Evolutionary conservation across 345 rosid species (phyloP), one percentile per base, ranked within the genome.

Genomic region (Arabidopsis suecica): DNA sequence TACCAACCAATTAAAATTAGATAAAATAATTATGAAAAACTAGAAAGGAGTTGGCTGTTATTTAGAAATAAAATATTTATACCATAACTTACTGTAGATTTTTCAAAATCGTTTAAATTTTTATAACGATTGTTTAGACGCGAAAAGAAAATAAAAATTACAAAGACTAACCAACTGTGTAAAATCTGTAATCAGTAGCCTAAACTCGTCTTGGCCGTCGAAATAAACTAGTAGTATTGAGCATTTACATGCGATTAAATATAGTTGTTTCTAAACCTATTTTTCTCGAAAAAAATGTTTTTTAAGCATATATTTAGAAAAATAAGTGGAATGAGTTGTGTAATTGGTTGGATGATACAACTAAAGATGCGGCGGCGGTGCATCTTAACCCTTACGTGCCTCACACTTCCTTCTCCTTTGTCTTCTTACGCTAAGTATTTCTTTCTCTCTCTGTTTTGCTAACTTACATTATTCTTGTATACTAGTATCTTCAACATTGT

Each of bases 311-410:
- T 9, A 65, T 40, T 16, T 4, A 60, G 45, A 42, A 51, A 23
- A 59, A 57, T 42, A 64, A 61, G 65, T 71, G 72, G 76, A 57
- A 70, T 72, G 72, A 65, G 72, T 71, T 71, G 72, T 71, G 77
- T 38, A 40, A 59, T 65, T 65, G 81, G 77, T 71, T 71, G 76
- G 62, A 54, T 9, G 63, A 53, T 48, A 48, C 61, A 71, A 71
- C 62, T 71, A 71, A 72, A 65, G 77, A 71, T 71, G 73, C 81
- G 81, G 77, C 81, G 77, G 81, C 81, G 81, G 81, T 72, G 81
- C 81, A 78, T 78, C 77, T 72, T 30, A 50, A 65, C 56, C 70
- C 79, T 76, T 70, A 57, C 86, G 80, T 82, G 84, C 83, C 75
- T 69, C 76, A 47, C 77, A 68, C 76, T 75, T 73, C 68, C 78